A percentile compares a stretch with the other conserved stretches of the same genome.
Evolutionary conservation across 176 grass and related monocot genomes (phyloP).

Genomic region (Oryza brachyantha): DNA sequence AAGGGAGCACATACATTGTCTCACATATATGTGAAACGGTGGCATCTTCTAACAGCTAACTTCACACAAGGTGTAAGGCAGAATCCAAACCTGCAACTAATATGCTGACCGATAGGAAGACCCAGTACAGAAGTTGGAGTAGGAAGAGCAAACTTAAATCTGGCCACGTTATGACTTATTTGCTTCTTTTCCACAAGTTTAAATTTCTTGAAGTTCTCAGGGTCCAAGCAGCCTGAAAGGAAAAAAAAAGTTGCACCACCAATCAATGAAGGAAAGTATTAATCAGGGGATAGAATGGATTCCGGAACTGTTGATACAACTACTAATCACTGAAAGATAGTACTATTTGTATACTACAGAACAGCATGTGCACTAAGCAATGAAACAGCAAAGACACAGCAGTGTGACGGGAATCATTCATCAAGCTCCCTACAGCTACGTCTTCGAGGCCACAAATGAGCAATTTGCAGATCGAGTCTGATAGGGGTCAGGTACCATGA

Average conservation of each 20-base stretch:
- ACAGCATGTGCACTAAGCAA: neutral
- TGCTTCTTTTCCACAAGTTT: conserved; percentile 88
- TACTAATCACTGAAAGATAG: neutral
- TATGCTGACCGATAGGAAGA: conserved; percentile 94
- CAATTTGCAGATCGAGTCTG: neutral
- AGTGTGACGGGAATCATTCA: neutral
- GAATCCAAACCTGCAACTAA: conserved; percentile 79
- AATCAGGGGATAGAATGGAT: neutral
- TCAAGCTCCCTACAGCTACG: neutral
- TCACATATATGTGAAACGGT: neutral
- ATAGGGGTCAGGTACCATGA: neutral
- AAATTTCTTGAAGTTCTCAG: conserved; percentile 87
- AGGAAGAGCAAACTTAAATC: conserved; percentile 79
- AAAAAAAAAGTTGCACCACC: neutral
- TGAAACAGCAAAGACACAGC: neutral
- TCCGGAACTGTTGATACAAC: neutral
- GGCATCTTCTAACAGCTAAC: neutral
- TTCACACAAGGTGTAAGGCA: conserved; percentile 8
- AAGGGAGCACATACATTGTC: conserved; percentile 4
- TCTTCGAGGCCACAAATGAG: neutral
- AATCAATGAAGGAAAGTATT: neutral
- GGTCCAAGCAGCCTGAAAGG: conserved; percentile 62
- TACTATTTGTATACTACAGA: neutral
- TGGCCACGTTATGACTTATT: conserved; percentile 91
- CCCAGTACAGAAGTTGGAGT: conserved; percentile 68